Evolutionary conservation across 371 early-diverging fungal genomes (phyloP).

Genomic region (Rhizopus sp.): DNA sequence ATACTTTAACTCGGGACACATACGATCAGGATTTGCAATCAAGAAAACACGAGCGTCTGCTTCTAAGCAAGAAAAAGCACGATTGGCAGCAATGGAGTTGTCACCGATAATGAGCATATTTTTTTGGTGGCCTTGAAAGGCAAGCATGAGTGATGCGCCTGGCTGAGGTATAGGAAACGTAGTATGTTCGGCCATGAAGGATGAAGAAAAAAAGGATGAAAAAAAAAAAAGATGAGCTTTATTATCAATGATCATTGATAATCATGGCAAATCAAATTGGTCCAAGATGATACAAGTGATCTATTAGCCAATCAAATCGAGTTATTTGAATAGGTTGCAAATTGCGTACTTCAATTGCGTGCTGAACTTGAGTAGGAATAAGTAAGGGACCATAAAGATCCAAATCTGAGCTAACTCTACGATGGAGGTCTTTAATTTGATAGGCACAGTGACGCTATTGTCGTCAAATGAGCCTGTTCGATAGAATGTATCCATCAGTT

Average conservation of each 20-base stretch:
- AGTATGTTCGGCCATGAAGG: slow-evolving; percentile 2
- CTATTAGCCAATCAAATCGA: slow-evolving; percentile 16
- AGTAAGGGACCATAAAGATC: slow-evolving; percentile 33
- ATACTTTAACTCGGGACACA: slow-evolving; percentile 59
- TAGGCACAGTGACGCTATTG: slow-evolving; percentile 18
- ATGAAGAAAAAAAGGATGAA: slow-evolving; percentile 7
- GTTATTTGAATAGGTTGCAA: slow-evolving; percentile 14
- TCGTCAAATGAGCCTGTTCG: slow-evolving; percentile 17
- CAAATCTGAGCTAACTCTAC: slow-evolving; percentile 31
- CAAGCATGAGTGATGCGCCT: slow-evolving; percentile 73
- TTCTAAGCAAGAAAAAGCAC: slow-evolving; percentile 69
- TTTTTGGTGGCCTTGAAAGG: slow-evolving; percentile 58
- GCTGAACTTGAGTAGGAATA: slow-evolving; percentile 26
- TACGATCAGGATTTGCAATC: slow-evolving; percentile 25
- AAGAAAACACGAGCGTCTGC: slow-evolving; percentile 71
- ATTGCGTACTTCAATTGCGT: slow-evolving; percentile 29
- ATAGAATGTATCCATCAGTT: slow-evolving; percentile 81
- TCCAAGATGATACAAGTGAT: slow-evolving; percentile 19
- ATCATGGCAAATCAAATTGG: slow-evolving; percentile 24
- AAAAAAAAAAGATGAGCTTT: neutral
- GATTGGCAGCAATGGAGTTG: slow-evolving; percentile 62
- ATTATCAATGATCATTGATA: slow-evolving; percentile 4
- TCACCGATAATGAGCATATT: slow-evolving; percentile 70
- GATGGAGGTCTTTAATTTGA: slow-evolving; percentile 27
- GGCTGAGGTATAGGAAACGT: slow-evolving; percentile 43